These are phyloP conservation scores for Dothiorella sarmentorum DNA, from an alignment of 2,329 filamentous ascomycete genomes.

Conservation along the genomic window DNA sequence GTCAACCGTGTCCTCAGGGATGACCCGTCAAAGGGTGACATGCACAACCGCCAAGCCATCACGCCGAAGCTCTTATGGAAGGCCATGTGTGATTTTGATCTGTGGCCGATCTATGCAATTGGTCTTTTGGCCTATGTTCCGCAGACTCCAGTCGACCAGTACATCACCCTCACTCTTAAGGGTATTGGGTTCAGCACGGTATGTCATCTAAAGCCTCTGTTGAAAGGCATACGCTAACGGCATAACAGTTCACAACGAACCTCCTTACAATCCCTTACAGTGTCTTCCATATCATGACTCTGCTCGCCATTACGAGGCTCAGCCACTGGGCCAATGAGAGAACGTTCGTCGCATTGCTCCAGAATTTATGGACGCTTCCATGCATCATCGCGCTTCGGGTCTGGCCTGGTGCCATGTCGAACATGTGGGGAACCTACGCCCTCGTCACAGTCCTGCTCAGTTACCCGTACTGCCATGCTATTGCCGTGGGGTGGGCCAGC, in stretches of 20 bases:
- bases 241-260: conserved; percentile 53
- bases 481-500: conserved; percentile 39
- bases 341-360: conserved; percentile 47
- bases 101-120: conserved; percentile 34
- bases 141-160: conserved; percentile 47
- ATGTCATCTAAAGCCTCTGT: neutral
- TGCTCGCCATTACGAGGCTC: conserved; percentile 45
- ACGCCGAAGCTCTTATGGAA: conserved; percentile 25
- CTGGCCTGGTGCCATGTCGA: conserved; percentile 43
- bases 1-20: conserved; percentile 61
- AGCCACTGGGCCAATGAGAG: conserved; percentile 48
- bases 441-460: conserved; percentile 49
- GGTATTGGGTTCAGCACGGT: conserved; percentile 55
- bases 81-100: conserved; percentile 29
- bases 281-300: conserved; percentile 37
- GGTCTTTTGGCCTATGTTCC: conserved; percentile 48
- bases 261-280: conserved; percentile 56
- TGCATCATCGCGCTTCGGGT: conserved; percentile 52
- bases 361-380: conserved; percentile 59
- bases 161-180: conserved; percentile 54
- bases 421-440: conserved; percentile 52
- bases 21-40: conserved; percentile 53
- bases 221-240: neutral
- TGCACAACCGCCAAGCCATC: conserved; percentile 43
- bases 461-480: conserved; percentile 52